phyloP scores from a whole-genome alignment of 306 rosid genomes.

The Vigna unguiculata region DNA sequence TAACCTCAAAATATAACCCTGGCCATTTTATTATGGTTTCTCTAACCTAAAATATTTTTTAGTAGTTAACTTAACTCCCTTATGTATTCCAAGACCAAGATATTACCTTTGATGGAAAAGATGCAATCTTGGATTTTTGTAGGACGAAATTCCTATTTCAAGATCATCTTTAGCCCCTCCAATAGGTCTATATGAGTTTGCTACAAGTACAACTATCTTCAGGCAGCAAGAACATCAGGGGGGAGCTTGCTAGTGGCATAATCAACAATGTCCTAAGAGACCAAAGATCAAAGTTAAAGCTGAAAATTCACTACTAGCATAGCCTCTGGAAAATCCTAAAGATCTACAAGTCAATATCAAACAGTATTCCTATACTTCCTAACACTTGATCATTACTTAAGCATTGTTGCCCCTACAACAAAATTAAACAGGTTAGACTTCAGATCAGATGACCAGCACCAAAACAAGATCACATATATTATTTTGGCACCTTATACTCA shows the following conservation, averaged over 20 bases:
- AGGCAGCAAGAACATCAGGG: conserved; percentile 38
- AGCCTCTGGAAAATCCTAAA: conserved; percentile 40
- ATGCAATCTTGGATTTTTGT: no score
- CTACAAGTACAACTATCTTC: no score
- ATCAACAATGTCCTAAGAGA: conserved; percentile 53
- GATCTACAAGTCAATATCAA: conserved; percentile 40
- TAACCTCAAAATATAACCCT: no score
- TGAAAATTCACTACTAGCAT: conserved; percentile 34
- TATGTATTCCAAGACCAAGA: no score
- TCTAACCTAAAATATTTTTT: no score
- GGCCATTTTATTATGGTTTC: no score
- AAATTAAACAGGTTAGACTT: conserved; percentile 37
- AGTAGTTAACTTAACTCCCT: no score
- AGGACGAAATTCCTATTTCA: no score
- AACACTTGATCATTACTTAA: conserved; percentile 40
- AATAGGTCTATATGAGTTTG: no score
- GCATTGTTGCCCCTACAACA: conserved; percentile 27
- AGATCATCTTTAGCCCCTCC: no score
- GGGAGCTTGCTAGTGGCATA: conserved; percentile 48
- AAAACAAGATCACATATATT: conserved; percentile 18
- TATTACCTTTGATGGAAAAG: no score
- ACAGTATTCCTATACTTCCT: conserved; percentile 41
- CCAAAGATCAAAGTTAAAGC: conserved; percentile 48
- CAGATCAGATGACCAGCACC: conserved; percentile 28
- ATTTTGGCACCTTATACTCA: no score